phyloP scores from a whole-genome alignment of 441 rosid genomes.

The Gossypium trilobum region DNA sequence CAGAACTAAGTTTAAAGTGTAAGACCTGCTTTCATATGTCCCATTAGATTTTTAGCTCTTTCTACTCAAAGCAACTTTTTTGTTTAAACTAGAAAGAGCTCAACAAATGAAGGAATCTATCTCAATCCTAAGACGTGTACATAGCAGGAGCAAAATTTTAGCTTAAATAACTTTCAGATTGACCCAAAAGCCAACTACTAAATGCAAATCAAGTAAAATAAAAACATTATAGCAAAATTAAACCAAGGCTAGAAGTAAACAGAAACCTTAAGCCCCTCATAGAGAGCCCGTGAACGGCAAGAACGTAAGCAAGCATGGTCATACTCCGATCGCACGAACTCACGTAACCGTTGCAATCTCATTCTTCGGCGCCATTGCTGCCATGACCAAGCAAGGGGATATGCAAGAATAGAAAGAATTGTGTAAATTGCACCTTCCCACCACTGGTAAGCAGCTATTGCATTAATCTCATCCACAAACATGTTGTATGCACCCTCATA shows the following conservation, averaged over 20 bases:
- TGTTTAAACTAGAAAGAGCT: neutral
- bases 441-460: constrained; percentile 94
- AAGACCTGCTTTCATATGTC: neutral
- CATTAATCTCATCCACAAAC: constrained; percentile 95
- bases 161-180: neutral
- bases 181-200: neutral
- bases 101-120: neutral
- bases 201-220: neutral
- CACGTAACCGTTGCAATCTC: constrained; percentile 83
- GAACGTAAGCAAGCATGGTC: constrained; percentile 98
- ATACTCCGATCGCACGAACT: constrained; percentile 97
- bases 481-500: constrained; percentile 90
- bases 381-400: constrained; percentile 99
- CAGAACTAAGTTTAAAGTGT: neutral
- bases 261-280: constrained; percentile 95
- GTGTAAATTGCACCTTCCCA: constrained; percentile 97
- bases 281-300: constrained; percentile 97
- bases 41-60: neutral
- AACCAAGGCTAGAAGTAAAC: neutral
- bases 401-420: constrained; percentile 70
- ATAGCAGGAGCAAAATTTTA: neutral
- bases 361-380: constrained; percentile 92
- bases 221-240: neutral
- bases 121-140: neutral
- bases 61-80: neutral